phyloP scores from a whole-genome alignment of 148 eudicot genomes.

The Vaccinium macrocarpon region DNA sequence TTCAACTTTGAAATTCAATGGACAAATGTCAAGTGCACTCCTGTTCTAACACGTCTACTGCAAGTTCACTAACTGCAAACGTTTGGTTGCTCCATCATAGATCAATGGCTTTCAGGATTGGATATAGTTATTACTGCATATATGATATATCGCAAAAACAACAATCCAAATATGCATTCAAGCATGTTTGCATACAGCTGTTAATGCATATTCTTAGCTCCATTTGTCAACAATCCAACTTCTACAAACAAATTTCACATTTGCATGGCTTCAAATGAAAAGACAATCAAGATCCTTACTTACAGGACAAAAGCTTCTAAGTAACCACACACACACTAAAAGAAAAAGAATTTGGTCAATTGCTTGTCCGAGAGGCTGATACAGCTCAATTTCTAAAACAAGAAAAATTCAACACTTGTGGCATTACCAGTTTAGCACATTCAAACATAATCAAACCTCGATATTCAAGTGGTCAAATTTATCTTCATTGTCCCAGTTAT shows the following conservation, averaged over 20 bases:
- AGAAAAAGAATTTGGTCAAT: neutral
- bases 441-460: neutral
- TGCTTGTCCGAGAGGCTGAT: neutral
- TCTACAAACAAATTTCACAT: neutral
- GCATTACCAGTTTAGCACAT: neutral
- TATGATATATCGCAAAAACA: constrained; percentile 10
- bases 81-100: neutral
- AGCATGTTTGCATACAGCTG: too few relatives aligned
- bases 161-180: neutral
- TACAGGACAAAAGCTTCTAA: neutral
- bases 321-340: neutral
- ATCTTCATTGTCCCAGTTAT: neutral
- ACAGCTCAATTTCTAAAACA: neutral
- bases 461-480: neutral
- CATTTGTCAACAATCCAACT: neutral
- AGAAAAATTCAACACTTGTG: neutral
- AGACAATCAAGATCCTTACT: neutral
- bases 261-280: neutral
- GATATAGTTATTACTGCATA: neutral
- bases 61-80: neutral
- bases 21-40: neutral
- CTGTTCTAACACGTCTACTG: neutral
- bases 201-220: neutral
- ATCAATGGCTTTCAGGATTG: constrained; percentile 2
- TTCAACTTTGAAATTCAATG: neutral